Conservation (phyloP, 805 yeast genomes). For the Zygosaccharomyces siamensis region DNA sequence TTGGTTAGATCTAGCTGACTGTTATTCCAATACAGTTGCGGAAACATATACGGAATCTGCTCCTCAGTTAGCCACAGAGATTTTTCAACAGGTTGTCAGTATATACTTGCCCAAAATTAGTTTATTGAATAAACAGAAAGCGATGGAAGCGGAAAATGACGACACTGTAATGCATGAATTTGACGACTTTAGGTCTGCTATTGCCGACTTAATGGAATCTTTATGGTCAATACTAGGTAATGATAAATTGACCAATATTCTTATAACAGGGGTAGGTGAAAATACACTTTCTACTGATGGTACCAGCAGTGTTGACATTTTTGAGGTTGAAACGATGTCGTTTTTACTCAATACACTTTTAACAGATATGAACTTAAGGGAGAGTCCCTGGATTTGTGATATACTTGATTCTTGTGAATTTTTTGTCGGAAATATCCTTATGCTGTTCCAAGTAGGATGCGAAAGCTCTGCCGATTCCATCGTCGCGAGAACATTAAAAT, state of each 20-base stretch:
- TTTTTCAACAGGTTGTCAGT: conserved; percentile 50
- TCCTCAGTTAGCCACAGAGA: conserved; percentile 32
- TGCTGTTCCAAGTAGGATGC: conserved; percentile 28
- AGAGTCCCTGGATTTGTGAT: conserved; percentile 31
- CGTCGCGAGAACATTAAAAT: conserved; percentile 19
- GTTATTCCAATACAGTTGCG: conserved; percentile 39
- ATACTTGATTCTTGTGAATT: conserved; percentile 22
- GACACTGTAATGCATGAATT: conserved; percentile 45
- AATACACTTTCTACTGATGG: conserved; percentile 9
- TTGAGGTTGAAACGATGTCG: conserved; percentile 33
- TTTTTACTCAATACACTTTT: conserved; percentile 26
- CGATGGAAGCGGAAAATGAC: conserved; percentile 31
- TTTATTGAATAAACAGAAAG: conserved; percentile 36
- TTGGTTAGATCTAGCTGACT: conserved; percentile 65
- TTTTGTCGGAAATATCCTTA: conserved; percentile 22
- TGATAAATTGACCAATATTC: conserved; percentile 30
- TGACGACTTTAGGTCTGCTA: conserved; percentile 61
- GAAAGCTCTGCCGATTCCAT: conserved; percentile 15
- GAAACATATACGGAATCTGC: conserved; percentile 28
- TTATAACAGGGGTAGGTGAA: conserved; percentile 28
- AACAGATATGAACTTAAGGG: conserved; percentile 26
- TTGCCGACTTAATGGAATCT: conserved; percentile 70
- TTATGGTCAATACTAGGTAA: conserved; percentile 62
- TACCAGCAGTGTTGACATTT: conserved; percentile 15
- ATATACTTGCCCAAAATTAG: conserved; percentile 69